Conservation (phyloP, 495 filamentous ascomycete species). For the Elasticomyces elasticus region DNA sequence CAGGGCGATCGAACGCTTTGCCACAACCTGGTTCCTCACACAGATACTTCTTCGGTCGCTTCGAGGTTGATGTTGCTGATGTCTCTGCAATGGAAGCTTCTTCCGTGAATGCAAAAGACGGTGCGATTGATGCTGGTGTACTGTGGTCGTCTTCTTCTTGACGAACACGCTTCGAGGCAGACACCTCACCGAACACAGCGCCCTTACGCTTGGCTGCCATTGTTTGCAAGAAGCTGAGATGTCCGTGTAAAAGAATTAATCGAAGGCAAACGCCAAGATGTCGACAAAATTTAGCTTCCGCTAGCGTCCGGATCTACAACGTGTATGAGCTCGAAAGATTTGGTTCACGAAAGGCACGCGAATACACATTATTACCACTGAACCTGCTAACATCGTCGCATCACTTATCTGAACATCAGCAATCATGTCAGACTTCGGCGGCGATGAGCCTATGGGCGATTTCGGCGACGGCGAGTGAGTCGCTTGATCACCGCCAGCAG, state of each 20-base stretch:
- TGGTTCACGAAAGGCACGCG: too few species aligned
- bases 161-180: too few species aligned
- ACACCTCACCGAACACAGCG: too few species aligned
- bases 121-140: background rate
- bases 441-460: constrained; percentile 49
- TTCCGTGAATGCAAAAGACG: constrained; percentile 1
- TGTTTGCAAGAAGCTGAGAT: too few species aligned
- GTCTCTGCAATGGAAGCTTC: constrained; percentile 11
- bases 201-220: too few species aligned
- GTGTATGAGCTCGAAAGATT: too few species aligned
- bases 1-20: constrained; percentile 80
- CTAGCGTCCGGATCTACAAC: too few species aligned
- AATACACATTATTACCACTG: background rate
- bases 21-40: constrained; percentile 61
- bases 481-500: background rate
- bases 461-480: constrained; percentile 25
- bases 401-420: background rate
- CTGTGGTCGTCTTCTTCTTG: background rate
- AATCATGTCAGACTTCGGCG: constrained; percentile 77
- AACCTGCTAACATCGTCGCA: background rate
- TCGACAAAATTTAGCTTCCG: too few species aligned
- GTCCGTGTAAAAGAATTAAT: too few species aligned
- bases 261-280: too few species aligned
- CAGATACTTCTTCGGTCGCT: constrained; percentile 49
- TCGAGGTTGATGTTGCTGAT: constrained; percentile 4